phyloP scores from a whole-genome alignment of 2,329 filamentous ascomycete genomes.

The Cladorrhinum sp. region DNA sequence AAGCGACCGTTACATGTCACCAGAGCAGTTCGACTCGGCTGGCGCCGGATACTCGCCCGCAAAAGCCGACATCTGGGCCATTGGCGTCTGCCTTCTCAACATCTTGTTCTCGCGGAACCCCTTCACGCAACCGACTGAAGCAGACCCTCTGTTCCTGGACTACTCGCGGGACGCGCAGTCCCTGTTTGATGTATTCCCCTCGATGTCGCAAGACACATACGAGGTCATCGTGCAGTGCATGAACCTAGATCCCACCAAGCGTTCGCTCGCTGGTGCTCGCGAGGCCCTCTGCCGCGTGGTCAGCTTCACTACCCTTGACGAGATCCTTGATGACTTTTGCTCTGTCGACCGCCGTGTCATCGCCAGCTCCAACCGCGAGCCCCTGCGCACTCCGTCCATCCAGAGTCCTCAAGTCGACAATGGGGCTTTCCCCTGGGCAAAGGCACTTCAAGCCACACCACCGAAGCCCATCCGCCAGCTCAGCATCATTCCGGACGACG shows the following conservation, averaged over 20 bases:
- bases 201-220: conserved; percentile 97
- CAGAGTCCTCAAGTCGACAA: conserved; percentile 78
- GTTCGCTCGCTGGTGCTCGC: conserved; percentile 74
- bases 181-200: conserved; percentile 95
- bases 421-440: conserved; percentile 91
- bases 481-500: conserved; percentile 78
- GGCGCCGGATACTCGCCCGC: conserved; percentile 87
- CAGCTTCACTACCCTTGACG: conserved; percentile 91
- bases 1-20: conserved; percentile 98
- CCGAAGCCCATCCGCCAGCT: conserved; percentile 74
- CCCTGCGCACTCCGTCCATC: conserved; percentile 90
- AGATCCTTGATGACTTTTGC: conserved; percentile 90
- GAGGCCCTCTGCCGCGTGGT: conserved; percentile 75
- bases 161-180: conserved; percentile 92
- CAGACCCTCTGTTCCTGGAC: conserved; percentile 90
- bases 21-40: conserved; percentile 91
- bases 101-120: conserved; percentile 96
- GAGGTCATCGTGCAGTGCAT: conserved; percentile 89
- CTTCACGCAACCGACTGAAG: conserved; percentile 83
- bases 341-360: conserved; percentile 73
- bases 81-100: conserved; percentile 95
- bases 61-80: conserved; percentile 93
- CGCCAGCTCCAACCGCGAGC: conserved; percentile 86
- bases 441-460: conserved; percentile 76
- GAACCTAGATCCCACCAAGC: conserved; percentile 85